Percentiles rank a stretch among this genome's conserved stretches.
These are phyloP conservation scores for Amanita rimosa DNA, from an alignment of 768 basidiomycete genomes.

Conservation along the genomic window DNA sequence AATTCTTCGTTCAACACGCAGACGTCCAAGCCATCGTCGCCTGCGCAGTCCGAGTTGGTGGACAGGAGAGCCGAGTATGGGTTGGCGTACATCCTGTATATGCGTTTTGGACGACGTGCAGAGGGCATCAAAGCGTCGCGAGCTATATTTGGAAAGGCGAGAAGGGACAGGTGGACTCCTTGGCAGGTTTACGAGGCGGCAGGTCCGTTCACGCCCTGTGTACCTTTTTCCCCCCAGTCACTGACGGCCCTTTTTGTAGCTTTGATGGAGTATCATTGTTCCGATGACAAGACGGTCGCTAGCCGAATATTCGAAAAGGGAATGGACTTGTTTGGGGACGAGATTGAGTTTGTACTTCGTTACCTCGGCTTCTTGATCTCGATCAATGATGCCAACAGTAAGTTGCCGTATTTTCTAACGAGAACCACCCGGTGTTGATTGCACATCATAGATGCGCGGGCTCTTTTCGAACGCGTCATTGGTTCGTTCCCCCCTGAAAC, in stretches of 20 bases:
- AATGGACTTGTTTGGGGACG: conserved; percentile 69
- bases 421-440: conserved; percentile 4
- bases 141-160: conserved; percentile 68
- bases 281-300: conserved; percentile 65
- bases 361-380: conserved; percentile 91
- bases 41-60: conserved; percentile 32
- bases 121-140: conserved; percentile 79
- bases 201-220: conserved; percentile 34
- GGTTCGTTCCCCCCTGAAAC: conserved; percentile 65
- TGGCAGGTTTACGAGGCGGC: conserved; percentile 95
- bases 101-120: conserved; percentile 83
- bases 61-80: conserved; percentile 63
- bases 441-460: conserved; percentile 69
- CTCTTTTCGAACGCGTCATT: conserved; percentile 87
- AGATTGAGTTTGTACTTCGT: conserved; percentile 76
- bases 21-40: conserved; percentile 33
- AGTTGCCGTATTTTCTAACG: conserved; percentile 15
- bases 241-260: conserved; percentile 27
- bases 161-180: conserved; percentile 61
- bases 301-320: conserved; percentile 92
- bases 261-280: conserved; percentile 90
- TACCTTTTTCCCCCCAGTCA: background rate
- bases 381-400: conserved; percentile 93
- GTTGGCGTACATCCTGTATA: conserved; percentile 81
- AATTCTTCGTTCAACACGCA: conserved; percentile 32